Percentiles rank a stretch among this genome's conserved stretches.
Evolutionary conservation across 2,329 filamentous ascomycete genomes (phyloP).

Genomic region (Zopfia rhizophila): DNA sequence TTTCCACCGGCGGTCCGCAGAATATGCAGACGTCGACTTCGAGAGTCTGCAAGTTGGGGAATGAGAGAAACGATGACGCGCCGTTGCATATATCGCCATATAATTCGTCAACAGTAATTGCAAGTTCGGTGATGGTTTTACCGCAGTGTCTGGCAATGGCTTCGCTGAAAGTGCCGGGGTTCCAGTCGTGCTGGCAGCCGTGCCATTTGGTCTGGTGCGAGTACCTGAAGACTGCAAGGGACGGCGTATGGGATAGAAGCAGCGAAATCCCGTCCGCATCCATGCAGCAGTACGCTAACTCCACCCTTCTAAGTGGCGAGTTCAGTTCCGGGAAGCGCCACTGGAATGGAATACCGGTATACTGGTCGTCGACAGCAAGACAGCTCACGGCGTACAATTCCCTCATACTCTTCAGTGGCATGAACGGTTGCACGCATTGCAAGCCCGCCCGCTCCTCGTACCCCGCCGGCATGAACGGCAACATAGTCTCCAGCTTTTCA

Average conservation of each 20-base stretch:
- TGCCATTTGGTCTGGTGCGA: slow-evolving; percentile 49
- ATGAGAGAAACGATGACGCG: slow-evolving; percentile 40
- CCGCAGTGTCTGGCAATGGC: slow-evolving; percentile 37
- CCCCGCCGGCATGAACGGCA: slow-evolving; percentile 43
- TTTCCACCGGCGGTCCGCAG: slow-evolving; percentile 46
- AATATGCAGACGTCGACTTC: slow-evolving; percentile 46
- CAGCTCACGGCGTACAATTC: slow-evolving; percentile 44
- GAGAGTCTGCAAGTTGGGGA: slow-evolving; percentile 33
- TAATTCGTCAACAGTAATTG: slow-evolving; percentile 45
- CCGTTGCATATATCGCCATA: slow-evolving; percentile 45
- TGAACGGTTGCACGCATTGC: slow-evolving; percentile 42
- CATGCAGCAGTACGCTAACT: slow-evolving; percentile 46
- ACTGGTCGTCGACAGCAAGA: slow-evolving; percentile 44
- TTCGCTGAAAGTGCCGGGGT: slow-evolving; percentile 42
- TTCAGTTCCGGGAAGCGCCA: slow-evolving; percentile 34
- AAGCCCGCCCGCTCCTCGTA: slow-evolving; percentile 40
- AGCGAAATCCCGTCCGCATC: slow-evolving; percentile 37
- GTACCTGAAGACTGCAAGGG: slow-evolving; percentile 41
- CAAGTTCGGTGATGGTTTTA: slow-evolving; percentile 36
- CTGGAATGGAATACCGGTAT: slow-evolving; percentile 39
- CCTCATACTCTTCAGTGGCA: slow-evolving; percentile 35
- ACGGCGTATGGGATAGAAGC: slow-evolving; percentile 37
- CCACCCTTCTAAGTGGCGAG: slow-evolving; percentile 38
- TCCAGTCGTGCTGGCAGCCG: slow-evolving; percentile 45
- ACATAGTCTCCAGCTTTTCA: slow-evolving; percentile 35